Base-by-base conservation (phyloP, 1,139 yeast species). In the Arxiozyma slooffiae region DNA sequence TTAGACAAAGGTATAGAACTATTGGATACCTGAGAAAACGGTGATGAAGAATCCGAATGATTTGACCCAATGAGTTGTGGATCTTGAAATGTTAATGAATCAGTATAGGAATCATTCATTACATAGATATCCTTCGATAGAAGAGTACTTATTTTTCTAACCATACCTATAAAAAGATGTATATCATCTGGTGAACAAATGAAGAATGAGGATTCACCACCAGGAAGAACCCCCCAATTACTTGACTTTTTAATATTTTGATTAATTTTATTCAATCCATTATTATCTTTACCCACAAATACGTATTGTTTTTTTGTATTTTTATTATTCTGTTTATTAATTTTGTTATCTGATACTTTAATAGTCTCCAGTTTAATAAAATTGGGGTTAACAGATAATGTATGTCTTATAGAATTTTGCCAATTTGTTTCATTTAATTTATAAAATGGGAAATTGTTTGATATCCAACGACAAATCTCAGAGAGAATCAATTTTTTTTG, bases 391-490 rank as follows among this genome's bases (percentile, higher is more conserved):
- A 87, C 72, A 30, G 94, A 83, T 51, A 87, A 72, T 58, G 87
- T 87, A 66, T 86, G 96, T 53, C 96, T 81, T 56, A 86, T 86
- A 30, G 94, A 85, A 66, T 87, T 87, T 64, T 87, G 95, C 96
- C 96, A 87, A 22, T 97, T 96, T 18, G 87, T 85, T 20, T 42
- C 95, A 53, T 85, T 85, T 55, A 79, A 79, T 56, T 83, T 79
- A 67, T 90, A 92, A 67, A 83, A 90, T 56, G 75, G 79, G 69
- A 90, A 92, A 38, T 94, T 84, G 49, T 81, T 82, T 18, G 94
- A 81, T 48, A 92, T 92, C 98, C 98, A 92, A 57, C 75, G 77
- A 71, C 92, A 92, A 48, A 92, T 92, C 62, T 88, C 96, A 0
- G 96, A 81, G 50, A 92, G 73, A 0, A 97, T 90, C 50, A 92